Conservation (phyloP, 2,329 filamentous ascomycete species). For the Trichothecium roseum region DNA sequence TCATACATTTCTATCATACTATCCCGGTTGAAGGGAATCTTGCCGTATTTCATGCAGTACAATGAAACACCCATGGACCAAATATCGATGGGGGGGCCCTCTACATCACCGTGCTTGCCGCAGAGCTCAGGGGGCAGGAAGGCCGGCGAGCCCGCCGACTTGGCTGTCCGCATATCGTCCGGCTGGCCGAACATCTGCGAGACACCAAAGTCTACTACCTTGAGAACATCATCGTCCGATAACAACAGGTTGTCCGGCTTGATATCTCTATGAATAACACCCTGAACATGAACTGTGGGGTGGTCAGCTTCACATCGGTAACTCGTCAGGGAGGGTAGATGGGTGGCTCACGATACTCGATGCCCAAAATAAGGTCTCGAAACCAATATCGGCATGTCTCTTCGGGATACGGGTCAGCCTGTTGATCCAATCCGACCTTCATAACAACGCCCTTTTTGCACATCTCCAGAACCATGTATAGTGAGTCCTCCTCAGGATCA, state of each 20-base stretch:
- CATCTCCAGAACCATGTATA: conserved; percentile 99
- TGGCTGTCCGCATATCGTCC: conserved; percentile 79
- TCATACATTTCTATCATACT: conserved; percentile 82
- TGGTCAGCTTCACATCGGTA: not conserved
- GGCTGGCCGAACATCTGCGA: conserved; percentile 94
- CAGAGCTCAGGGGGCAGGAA: conserved; percentile 93
- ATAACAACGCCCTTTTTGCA: conserved; percentile 97
- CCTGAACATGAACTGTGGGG: conserved; percentile 71
- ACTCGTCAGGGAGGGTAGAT: not conserved
- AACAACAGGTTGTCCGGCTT: conserved; percentile 94
- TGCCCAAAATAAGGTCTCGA: conserved; percentile 84
- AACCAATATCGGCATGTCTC: conserved; percentile 87
- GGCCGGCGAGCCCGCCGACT: conserved; percentile 88
- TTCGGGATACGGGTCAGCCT: conserved; percentile 69
- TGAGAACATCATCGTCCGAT: conserved; percentile 84
- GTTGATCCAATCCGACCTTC: conserved; percentile 83
- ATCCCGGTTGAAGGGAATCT: conserved; percentile 72
- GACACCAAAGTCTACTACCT: conserved; percentile 97
- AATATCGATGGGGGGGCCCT: conserved; percentile 83
- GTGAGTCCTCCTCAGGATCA: conserved; percentile 86
- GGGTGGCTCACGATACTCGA: conserved; percentile 66
- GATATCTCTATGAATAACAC: conserved; percentile 92
- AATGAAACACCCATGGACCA: conserved; percentile 98
- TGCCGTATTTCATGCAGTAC: conserved; percentile 84
- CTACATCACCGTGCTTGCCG: conserved; percentile 75